A percentile compares a stretch with the other conserved stretches of the same genome.
Conservation (phyloP, 352 stramenopile species). For the Albugo laibachii region DNA sequence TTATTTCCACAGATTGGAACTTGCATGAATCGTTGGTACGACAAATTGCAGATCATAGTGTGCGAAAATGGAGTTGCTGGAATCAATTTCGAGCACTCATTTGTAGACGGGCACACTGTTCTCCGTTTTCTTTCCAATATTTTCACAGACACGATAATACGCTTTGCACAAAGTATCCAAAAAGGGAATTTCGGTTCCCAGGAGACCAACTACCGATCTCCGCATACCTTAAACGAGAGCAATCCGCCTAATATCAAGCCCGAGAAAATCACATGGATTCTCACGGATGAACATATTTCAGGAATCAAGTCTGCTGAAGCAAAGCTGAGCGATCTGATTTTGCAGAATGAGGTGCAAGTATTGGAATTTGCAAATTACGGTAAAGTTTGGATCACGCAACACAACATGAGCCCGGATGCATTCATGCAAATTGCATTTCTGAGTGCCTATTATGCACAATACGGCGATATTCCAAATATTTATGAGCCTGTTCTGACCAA, state of each 20-base stretch:
- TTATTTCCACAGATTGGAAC: constrained; percentile 43
- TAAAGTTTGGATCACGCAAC: constrained; percentile 80
- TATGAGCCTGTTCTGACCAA: constrained; percentile 95
- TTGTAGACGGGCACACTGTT: constrained; percentile 94
- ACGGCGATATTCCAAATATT: constrained; percentile 72
- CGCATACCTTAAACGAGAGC: constrained; percentile 21
- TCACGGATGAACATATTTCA: constrained; percentile 61
- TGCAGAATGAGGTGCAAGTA: constrained; percentile 84
- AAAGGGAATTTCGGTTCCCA: constrained; percentile 51
- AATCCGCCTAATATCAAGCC: constrained; percentile 40
- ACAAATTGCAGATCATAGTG: constrained; percentile 93
- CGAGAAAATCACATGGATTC: constrained; percentile 82
- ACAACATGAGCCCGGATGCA: constrained; percentile 87
- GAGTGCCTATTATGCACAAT: constrained; percentile 86
- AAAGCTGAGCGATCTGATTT: constrained; percentile 85
- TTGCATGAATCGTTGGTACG: constrained; percentile 95
- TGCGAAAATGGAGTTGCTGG: constrained; percentile 86
- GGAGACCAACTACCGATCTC: constrained; percentile 48
- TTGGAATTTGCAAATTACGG: constrained; percentile 87
- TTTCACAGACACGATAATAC: constrained; percentile 83
- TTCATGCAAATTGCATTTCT: constrained; percentile 94
- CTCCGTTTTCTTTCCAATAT: constrained; percentile 77
- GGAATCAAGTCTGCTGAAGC: constrained; percentile 87
- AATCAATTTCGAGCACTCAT: constrained; percentile 96
- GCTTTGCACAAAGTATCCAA: constrained; percentile 88